These are phyloP conservation scores for Cicer cuneatum DNA, from an alignment of 306 rosid genomes.

Conservation along the genomic window DNA sequence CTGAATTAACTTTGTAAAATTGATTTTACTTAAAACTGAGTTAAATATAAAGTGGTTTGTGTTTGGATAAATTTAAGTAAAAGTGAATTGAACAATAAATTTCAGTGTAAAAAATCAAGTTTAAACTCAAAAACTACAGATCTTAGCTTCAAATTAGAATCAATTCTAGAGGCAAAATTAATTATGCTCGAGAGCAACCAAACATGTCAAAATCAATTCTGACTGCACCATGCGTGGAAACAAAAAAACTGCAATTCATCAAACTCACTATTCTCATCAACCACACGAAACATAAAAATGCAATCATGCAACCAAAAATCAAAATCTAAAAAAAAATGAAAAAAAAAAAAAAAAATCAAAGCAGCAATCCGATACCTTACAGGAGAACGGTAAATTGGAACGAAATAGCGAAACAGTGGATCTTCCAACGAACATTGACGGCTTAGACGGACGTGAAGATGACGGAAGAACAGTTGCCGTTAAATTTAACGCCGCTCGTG, in stretches of 20 bases:
- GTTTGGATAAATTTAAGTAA: too few species aligned
- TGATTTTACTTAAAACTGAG: too few species aligned
- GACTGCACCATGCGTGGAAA: too few species aligned
- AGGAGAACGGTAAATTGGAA: slow-evolving; percentile 48
- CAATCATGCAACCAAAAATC: neutral
- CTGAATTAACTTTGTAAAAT: too few species aligned
- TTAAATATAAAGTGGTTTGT: too few species aligned
- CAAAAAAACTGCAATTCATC: neutral
- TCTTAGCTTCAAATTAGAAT: too few species aligned
- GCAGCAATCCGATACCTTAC: slow-evolving; percentile 53
- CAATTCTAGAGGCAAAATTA: too few species aligned
- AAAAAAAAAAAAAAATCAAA: slow-evolving; percentile 26
- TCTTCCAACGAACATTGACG: slow-evolving; percentile 46
- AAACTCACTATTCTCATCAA: slow-evolving; percentile 7
- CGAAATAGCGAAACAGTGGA: slow-evolving; percentile 49
- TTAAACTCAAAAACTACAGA: too few species aligned
- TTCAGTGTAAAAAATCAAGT: too few species aligned
- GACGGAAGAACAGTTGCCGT: slow-evolving; percentile 53
- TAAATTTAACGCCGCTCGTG: slow-evolving; percentile 42
- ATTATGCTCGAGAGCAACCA: too few species aligned
- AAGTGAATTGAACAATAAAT: too few species aligned
- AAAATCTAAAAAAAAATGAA: neutral
- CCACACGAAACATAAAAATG: slow-evolving; percentile 1
- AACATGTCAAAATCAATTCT: too few species aligned
- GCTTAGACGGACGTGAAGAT: slow-evolving; percentile 37